phyloP scores from a whole-genome alignment of 2,329 filamentous ascomycete species.

The Ceratocystis albifundus region DNA sequence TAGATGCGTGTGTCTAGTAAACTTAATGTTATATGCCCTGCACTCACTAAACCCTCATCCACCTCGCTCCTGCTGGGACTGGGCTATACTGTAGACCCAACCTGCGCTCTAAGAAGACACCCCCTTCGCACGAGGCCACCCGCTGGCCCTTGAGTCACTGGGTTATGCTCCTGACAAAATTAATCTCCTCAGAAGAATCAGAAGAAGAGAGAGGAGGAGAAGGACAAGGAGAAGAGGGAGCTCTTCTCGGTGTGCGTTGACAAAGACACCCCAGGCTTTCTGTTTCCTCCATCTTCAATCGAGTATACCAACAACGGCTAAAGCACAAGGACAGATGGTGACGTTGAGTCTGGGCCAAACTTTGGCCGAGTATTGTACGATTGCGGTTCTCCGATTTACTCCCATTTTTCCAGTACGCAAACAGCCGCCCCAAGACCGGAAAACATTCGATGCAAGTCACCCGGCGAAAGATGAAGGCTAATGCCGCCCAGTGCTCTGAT shows the following conservation, averaged over 20 bases:
- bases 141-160: not conserved
- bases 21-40: not conserved
- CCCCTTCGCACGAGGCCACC: not conserved
- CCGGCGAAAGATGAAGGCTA: not conserved
- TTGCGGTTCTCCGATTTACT: no score
- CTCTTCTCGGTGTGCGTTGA: no score
- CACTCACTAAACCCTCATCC: not conserved
- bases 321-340: no score
- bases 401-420: no score
- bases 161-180: not conserved
- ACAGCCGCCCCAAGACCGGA: not conserved
- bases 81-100: not conserved
- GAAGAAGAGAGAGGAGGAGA: not conserved
- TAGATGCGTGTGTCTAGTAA: not conserved
- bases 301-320: no score
- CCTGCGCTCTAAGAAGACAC: not conserved
- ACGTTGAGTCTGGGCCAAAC: no score
- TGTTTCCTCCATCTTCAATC: no score
- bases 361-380: no score
- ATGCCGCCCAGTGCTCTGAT: not conserved
- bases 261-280: no score
- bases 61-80: not conserved
- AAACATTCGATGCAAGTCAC: constrained; percentile 3
- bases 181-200: constrained; percentile 5
- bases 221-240: no score